Evolutionary conservation across 2,329 filamentous ascomycete species (phyloP), one percentile per base, ranked within the genome.

Genomic region (Cladosporium sp.): DNA sequence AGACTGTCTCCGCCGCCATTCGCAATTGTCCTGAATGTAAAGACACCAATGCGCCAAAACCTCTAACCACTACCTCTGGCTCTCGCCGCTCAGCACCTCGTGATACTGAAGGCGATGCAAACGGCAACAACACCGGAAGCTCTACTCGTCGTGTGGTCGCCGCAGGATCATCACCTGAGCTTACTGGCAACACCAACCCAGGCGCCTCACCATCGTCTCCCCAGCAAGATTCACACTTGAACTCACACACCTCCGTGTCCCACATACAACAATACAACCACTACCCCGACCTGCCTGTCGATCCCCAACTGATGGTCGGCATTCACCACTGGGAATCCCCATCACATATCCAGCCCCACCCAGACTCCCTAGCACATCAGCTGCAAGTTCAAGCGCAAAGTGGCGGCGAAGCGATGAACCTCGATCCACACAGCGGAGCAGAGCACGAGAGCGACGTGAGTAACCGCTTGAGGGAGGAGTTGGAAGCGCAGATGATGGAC

Each of bases 1-100:
- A 97, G 75, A 97, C 93, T 0, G 94, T 97, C 61, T 94, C 89
- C 71, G 87, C 93, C 71, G 92, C 96, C 66, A 96, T 97, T 74
- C 88, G 90, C 66, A 93, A 94, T 67, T 99, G 94, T 74, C 77
- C 83, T 7, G 87, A 96, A 70, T 97, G 93, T 77, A 96, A 93
- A 74, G 91, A 96, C 60, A 89, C 89, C 71, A 77, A 80, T 32
- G 77, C 80, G 4, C 62, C 65, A 15, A 68, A 65, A 45, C 20
- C 54, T 34, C 47, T 50, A 12, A 40, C 37, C 20, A 57, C 44
- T 3, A 19, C 48, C 9, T 25, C 28, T 2, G 47, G 28, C 34
- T 34, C 50, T 22, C 37, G 49, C n/a, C 35, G 45, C 13, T 57
- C 54, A 7, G 36, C 54, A 10, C 24, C 54, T 17, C 54, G 50